These are phyloP conservation scores for Crithidia mellificae DNA, from an alignment of 208 protist genomes.

Conservation along the genomic window DNA sequence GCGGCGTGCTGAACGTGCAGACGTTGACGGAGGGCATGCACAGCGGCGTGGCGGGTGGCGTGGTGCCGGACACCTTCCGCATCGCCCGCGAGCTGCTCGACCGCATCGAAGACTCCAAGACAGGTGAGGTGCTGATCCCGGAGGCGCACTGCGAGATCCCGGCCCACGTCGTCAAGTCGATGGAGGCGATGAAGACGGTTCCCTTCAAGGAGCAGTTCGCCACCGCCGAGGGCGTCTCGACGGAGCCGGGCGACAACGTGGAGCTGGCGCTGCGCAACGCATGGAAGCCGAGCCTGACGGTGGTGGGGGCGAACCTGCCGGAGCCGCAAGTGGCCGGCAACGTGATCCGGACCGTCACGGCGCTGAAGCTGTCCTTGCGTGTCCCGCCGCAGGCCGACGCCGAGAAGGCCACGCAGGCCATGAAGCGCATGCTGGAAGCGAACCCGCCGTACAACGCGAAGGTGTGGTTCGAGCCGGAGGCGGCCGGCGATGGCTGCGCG, in stretches of 20 bases:
- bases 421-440: slow-evolving; percentile 78
- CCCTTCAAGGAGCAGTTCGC: slow-evolving; percentile 70
- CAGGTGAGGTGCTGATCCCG: slow-evolving; percentile 85
- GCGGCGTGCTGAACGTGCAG: slow-evolving; percentile 81
- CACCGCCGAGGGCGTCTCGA: slow-evolving; percentile 37
- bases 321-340: slow-evolving; percentile 85
- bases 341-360: slow-evolving; percentile 89
- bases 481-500: slow-evolving; percentile 80
- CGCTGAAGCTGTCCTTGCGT: slow-evolving; percentile 93
- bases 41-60: slow-evolving; percentile 89
- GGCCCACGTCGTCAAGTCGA: slow-evolving; percentile 32
- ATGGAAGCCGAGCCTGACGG: slow-evolving; percentile 92
- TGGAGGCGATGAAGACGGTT: slow-evolving; percentile 58
- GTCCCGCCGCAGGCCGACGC: slow-evolving; percentile 85
- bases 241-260: slow-evolving; percentile 56
- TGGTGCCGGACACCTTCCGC: slow-evolving; percentile 95
- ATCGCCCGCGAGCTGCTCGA: slow-evolving; percentile 85
- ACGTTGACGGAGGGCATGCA: slow-evolving; percentile 91
- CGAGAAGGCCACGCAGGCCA: slow-evolving; percentile 35
- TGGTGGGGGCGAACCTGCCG: slow-evolving; percentile 92
- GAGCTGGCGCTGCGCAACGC: slow-evolving; percentile 86
- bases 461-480: slow-evolving; percentile 74
- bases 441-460: slow-evolving; percentile 92
- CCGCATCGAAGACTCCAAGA: slow-evolving; percentile 92
- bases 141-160: slow-evolving; percentile 91